Percentiles rank a stretch among this genome's conserved stretches.
These are phyloP conservation scores for Didymella segeticola DNA, from an alignment of 2,329 filamentous ascomycete genomes.

Conservation along the genomic window DNA sequence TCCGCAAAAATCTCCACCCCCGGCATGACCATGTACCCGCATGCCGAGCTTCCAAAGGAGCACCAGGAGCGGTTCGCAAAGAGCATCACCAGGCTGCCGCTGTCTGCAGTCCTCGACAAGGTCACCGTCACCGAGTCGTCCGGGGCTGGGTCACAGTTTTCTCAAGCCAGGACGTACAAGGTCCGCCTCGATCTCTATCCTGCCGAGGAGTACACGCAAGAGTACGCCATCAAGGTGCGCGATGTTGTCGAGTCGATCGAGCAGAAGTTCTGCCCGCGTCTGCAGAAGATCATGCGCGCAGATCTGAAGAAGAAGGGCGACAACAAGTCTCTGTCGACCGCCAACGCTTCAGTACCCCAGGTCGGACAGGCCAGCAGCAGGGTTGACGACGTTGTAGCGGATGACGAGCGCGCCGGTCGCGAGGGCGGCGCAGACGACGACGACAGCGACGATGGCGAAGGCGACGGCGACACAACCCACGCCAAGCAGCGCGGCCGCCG, in stretches of 20 bases:
- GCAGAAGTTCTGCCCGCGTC: slow-evolving; percentile 74
- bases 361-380: slow-evolving; percentile 70
- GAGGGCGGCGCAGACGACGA: slow-evolving; percentile 69
- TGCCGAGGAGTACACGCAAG: slow-evolving; percentile 78
- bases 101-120: slow-evolving; percentile 83
- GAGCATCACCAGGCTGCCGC: slow-evolving; percentile 82
- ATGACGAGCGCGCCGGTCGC: slow-evolving; percentile 45
- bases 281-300: slow-evolving; percentile 73
- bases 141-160: slow-evolving; percentile 71
- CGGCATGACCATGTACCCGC: slow-evolving; percentile 82
- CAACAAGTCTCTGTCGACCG: slow-evolving; percentile 61
- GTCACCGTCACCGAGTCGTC: slow-evolving; percentile 81
- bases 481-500: slow-evolving; percentile 79
- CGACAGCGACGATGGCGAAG: slow-evolving; percentile 73
- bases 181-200: slow-evolving; percentile 86
- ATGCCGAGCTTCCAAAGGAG: slow-evolving; percentile 71
- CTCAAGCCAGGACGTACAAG: slow-evolving; percentile 83
- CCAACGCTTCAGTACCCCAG: slow-evolving; percentile 73
- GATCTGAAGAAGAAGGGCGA: slow-evolving; percentile 81
- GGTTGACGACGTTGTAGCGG: slow-evolving; percentile 58
- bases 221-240: slow-evolving; percentile 80
- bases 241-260: slow-evolving; percentile 86
- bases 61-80: slow-evolving; percentile 86
- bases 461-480: slow-evolving; percentile 64
- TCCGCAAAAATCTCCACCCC: slow-evolving; percentile 89